Percentiles rank a stretch among this genome's conserved stretches.
Evolutionary conservation across 2,329 filamentous ascomycete genomes (phyloP).

Genomic region (Plenodomus tracheiphilus): DNA sequence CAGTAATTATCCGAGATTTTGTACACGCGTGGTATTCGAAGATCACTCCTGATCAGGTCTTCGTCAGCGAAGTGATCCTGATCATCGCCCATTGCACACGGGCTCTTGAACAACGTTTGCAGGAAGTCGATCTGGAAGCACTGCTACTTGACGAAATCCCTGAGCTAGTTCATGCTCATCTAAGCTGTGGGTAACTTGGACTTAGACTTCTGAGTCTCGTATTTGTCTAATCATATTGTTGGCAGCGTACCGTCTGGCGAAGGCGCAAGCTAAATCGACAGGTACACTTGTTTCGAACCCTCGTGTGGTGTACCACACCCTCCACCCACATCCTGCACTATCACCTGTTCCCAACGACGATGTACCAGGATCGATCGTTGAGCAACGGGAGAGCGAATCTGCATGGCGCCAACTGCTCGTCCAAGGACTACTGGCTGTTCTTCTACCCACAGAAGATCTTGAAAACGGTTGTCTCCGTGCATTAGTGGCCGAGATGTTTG

Average conservation of each 20-base stretch:
- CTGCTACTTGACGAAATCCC: slow-evolving; percentile 87
- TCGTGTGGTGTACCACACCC: slow-evolving; percentile 77
- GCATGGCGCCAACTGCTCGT: slow-evolving; percentile 88
- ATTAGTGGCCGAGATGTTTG: slow-evolving; percentile 83
- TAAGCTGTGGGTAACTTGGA: slow-evolving; percentile 63
- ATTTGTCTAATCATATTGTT: not conserved
- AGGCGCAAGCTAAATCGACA: slow-evolving; percentile 59
- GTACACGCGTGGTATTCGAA: slow-evolving; percentile 91
- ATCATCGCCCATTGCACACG: slow-evolving; percentile 91
- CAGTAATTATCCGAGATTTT: slow-evolving; percentile 86
- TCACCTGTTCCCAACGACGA: slow-evolving; percentile 70
- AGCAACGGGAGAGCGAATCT: slow-evolving; percentile 76
- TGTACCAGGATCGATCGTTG: slow-evolving; percentile 55
- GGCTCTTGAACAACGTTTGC: slow-evolving; percentile 81
- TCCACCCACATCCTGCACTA: slow-evolving; percentile 79
- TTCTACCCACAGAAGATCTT: slow-evolving; percentile 90
- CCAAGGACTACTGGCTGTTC: slow-evolving; percentile 75
- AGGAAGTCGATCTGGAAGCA: slow-evolving; percentile 79
- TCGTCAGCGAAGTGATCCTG: slow-evolving; percentile 84
- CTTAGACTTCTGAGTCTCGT: not conserved
- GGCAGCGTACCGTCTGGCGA: slow-evolving; percentile 72
- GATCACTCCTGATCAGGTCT: slow-evolving; percentile 86
- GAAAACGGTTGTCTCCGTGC: slow-evolving; percentile 83
- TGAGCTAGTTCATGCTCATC: slow-evolving; percentile 76
- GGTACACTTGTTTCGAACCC: slow-evolving; percentile 64